Conservation (phyloP, 495 filamentous ascomycete genomes). For the Chlorociboria aeruginascens region DNA sequence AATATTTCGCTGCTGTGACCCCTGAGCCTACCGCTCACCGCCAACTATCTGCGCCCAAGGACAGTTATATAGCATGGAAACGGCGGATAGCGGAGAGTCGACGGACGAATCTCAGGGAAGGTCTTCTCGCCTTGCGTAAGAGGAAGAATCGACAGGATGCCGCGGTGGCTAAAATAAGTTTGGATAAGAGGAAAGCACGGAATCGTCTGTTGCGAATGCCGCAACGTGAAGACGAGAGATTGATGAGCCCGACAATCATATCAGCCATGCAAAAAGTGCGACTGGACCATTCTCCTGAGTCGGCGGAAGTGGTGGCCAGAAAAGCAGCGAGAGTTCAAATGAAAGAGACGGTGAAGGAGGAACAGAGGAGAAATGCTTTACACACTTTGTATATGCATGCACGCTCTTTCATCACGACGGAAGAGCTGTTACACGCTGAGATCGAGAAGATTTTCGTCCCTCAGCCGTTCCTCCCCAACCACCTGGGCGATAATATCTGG, state of each 20-base stretch:
- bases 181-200: conserved; percentile 28
- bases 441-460: conserved; percentile 49
- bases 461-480: conserved; percentile 17
- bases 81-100: conserved; percentile 44
- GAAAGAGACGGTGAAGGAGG: conserved; percentile 26
- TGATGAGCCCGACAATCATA: conserved; percentile 43
- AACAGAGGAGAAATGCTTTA: conserved; percentile 34
- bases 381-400: conserved; percentile 57
- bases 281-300: conserved; percentile 17
- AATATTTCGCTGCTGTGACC: conserved; percentile 38
- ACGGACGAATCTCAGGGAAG: conserved; percentile 50
- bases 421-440: conserved; percentile 43
- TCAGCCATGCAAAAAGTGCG: conserved; percentile 30
- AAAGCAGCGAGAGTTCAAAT: conserved; percentile 25
- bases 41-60: conserved; percentile 14
- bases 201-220: conserved; percentile 35
- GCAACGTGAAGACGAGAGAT: conserved; percentile 45
- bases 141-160: conserved; percentile 39
- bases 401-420: conserved; percentile 49
- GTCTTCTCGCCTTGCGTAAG: conserved; percentile 42
- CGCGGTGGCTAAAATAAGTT: conserved; percentile 24
- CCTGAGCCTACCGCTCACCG: conserved; percentile 17
- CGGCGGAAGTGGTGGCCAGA: conserved; percentile 25
- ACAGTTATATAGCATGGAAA: conserved; percentile 50
- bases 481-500: conserved; percentile 43